Evolutionary conservation across 2,329 filamentous ascomycete genomes (phyloP).

Genomic region (Phoma sp.): DNA sequence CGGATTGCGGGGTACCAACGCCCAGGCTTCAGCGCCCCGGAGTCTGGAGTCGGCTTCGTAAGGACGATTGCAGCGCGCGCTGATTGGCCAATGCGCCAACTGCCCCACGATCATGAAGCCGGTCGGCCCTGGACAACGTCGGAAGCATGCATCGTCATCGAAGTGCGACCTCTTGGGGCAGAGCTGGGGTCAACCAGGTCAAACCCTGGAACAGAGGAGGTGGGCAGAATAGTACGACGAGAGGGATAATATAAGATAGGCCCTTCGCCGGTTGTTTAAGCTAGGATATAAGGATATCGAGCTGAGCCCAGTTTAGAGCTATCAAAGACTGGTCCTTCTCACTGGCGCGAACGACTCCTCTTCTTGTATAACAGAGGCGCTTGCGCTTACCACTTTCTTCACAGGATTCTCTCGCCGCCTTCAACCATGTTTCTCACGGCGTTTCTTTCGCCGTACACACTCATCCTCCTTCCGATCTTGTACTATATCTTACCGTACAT

Average conservation of each 20-base stretch:
- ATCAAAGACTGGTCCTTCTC: slow-evolving; percentile 8
- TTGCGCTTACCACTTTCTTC: not conserved
- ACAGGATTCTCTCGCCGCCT: slow-evolving; percentile 1
- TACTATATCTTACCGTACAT: slow-evolving; percentile 68
- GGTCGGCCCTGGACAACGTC: slow-evolving; percentile 15
- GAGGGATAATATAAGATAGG: slow-evolving; percentile 7
- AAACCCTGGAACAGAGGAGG: not conserved
- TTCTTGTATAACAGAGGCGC: not conserved
- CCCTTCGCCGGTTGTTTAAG: slow-evolving; percentile 3
- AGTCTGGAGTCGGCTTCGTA: slow-evolving; percentile 28
- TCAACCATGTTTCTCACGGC: slow-evolving; percentile 39
- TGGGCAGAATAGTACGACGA: not conserved
- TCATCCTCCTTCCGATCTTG: slow-evolving; percentile 57
- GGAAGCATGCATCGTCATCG: slow-evolving; percentile 13
- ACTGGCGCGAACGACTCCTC: slow-evolving; percentile 10
- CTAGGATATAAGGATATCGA: not conserved
- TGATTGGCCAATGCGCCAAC: slow-evolving; percentile 22
- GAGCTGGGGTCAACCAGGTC: not conserved
- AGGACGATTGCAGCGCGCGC: not conserved
- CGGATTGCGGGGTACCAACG: slow-evolving; percentile 28
- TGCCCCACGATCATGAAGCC: slow-evolving; percentile 6
- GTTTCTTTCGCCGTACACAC: slow-evolving; percentile 53
- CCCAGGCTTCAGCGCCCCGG: slow-evolving; percentile 19
- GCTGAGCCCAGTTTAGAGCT: slow-evolving; percentile 1
- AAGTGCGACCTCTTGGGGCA: not conserved